Evolutionary conservation across 495 filamentous ascomycete genomes (phyloP).

Genomic region (Parmelia sp.): DNA sequence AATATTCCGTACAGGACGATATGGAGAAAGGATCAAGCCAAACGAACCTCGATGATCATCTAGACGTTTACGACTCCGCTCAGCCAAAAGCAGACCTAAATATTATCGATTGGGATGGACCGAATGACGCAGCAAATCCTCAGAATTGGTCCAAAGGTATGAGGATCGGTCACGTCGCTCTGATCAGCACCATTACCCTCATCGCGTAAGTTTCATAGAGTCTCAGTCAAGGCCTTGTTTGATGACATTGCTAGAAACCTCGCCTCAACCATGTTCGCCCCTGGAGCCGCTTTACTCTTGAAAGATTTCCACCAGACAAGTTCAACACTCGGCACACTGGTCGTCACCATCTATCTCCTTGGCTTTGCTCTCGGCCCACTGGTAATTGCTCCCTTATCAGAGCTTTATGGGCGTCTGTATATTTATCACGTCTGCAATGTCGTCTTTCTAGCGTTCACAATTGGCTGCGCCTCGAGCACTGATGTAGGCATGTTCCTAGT

Average conservation of each 20-base stretch:
- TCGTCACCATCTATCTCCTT: constrained; percentile 36
- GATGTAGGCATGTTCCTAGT: constrained; percentile 42
- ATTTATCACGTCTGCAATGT: constrained; percentile 44
- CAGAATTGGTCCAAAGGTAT: constrained; percentile 5
- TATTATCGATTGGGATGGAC: not conserved
- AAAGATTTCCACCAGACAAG: constrained; percentile 32
- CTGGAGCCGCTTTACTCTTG: constrained; percentile 34
- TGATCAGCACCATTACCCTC: constrained; percentile 7
- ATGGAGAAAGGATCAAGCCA: not conserved
- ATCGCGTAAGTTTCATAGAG: not conserved
- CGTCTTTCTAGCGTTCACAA: constrained; percentile 41
- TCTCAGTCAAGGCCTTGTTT: no score
- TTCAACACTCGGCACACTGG: constrained; percentile 26
- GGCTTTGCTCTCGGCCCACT: constrained; percentile 51
- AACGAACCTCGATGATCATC: not conserved
- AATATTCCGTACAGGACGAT: not conserved
- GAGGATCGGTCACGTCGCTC: not conserved
- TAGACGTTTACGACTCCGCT: not conserved
- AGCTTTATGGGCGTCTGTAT: constrained; percentile 50
- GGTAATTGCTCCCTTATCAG: constrained; percentile 50
- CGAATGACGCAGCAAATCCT: constrained; percentile 9
- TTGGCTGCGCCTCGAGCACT: constrained; percentile 39
- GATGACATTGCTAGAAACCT: not conserved
- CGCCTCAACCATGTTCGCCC: constrained; percentile 36
- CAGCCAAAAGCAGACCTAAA: not conserved